Evolutionary conservation across 305 asterid species (phyloP), one percentile per base, ranked within the genome.

Genomic region (Ilex paraguariensis): DNA sequence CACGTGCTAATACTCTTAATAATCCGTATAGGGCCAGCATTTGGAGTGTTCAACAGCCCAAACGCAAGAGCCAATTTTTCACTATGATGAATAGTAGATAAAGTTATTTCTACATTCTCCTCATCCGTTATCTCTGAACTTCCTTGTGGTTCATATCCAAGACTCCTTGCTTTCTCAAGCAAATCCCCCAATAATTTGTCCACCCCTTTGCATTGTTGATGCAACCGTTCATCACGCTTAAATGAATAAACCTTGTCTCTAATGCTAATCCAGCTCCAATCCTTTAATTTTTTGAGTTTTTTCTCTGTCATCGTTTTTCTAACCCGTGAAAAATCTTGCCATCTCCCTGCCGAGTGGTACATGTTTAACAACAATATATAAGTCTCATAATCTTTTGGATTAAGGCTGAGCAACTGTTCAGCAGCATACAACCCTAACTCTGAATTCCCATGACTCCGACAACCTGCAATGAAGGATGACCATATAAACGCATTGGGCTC

Each of bases 251-350:
- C 93, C 72, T 79, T 81, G 72, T 84, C 73, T 67, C 79, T 76
- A 33, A 90, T 80, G 82, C 74, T 89, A 30, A 87, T 79, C 98
- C 98, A 84, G 59, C 98, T 92, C 90, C 89, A 84, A 52, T 92
- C 97, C 44, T 54, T 70, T 10, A 81, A 15, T 63, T 79, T 85
- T 59, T 77, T 79, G 2, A 90, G 68, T 62, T 81, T 81, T 57
- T 75, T 86, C 10, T 79, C 88, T 69, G 71, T 82, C 85, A 89
- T 87, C 76, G 82, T 68, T 70, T 92, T 89, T 59, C 95, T 81
- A 61, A 92, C 78, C 69, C 87, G 74, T 0, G 97, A 83, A 31
- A 87, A 93, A 65, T 87, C 97, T 62, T 81, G 73, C 89, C 89
- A 85, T 70, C 81, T 79, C 60, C 74, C 91, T 8, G 81, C 95